These are phyloP conservation scores for Phytophthora sojae DNA, from an alignment of 352 stramenopile genomes.

Conservation along the genomic window DNA sequence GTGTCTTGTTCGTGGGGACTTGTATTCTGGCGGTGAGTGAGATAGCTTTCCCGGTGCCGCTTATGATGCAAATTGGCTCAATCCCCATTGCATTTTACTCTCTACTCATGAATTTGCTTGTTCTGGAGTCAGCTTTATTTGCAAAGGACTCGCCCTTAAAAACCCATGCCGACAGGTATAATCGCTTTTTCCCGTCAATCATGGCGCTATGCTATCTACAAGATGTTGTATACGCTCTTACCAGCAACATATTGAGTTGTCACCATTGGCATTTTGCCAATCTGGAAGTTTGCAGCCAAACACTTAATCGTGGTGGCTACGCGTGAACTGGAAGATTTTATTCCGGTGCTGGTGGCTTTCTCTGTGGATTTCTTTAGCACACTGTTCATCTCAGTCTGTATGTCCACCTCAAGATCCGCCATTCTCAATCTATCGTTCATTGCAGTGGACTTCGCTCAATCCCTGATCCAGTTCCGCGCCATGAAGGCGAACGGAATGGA, in stretches of 20 bases:
- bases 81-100: not conserved
- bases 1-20: not conserved
- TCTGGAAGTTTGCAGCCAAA: constrained; percentile 4
- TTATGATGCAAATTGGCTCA: constrained; percentile 7
- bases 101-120: not conserved
- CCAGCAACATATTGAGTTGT: not conserved
- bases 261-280: not conserved
- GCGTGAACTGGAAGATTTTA: constrained; percentile 1
- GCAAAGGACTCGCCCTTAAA: not conserved
- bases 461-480: not conserved
- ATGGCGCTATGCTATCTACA: not conserved
- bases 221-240: not conserved
- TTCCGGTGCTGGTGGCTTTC: not conserved
- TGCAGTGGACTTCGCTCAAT: not conserved
- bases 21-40: not conserved
- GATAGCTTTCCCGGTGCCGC: constrained; percentile 16
- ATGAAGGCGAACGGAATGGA: not conserved
- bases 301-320: not conserved
- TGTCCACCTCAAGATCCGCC: not conserved
- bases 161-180: not conserved
- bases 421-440: not conserved
- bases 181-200: not conserved
- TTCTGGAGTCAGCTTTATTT: not conserved
- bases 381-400: not conserved
- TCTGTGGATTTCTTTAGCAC: not conserved